phyloP scores from a whole-genome alignment of 177 flowering plant genomes.

The Vitis hybrid region DNA sequence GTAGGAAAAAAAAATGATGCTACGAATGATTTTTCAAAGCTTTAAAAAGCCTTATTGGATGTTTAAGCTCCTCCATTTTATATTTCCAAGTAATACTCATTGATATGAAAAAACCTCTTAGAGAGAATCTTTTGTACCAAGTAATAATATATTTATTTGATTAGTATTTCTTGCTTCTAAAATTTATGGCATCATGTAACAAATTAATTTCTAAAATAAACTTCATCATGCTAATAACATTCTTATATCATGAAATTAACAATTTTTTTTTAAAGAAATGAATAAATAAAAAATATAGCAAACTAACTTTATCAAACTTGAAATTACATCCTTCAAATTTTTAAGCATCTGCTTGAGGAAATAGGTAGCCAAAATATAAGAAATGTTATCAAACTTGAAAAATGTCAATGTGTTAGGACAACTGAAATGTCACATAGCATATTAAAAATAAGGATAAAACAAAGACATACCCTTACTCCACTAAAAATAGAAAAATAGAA shows the following conservation, averaged over 20 bases:
- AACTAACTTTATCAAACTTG: neutral
- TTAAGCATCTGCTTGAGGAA: slow-evolving; percentile 62
- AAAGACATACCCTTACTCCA: slow-evolving; percentile 41
- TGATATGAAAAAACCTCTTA: no score
- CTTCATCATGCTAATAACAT: neutral
- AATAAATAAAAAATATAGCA: no score
- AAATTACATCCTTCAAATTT: slow-evolving; percentile 66
- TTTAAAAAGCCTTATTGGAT: no score
- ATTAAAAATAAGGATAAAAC: neutral
- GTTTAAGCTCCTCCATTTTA: no score
- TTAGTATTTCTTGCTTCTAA: no score
- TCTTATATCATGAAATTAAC: neutral
- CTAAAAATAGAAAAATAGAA: slow-evolving; percentile 57
- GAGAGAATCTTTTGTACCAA: no score
- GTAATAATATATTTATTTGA: no score
- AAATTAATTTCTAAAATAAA: neutral
- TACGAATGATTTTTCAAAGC: no score
- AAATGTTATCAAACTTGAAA: no score
- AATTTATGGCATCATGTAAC: no score
- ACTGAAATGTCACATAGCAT: neutral
- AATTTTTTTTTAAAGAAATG: neutral
- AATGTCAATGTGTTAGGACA: neutral
- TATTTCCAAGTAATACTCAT: no score
- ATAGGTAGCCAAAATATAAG: neutral
- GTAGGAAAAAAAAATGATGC: no score